Evolutionary conservation across 164 flowering plant species (phyloP), one percentile per base, ranked within the genome.

Genomic region (Hamamelis virginiana): DNA sequence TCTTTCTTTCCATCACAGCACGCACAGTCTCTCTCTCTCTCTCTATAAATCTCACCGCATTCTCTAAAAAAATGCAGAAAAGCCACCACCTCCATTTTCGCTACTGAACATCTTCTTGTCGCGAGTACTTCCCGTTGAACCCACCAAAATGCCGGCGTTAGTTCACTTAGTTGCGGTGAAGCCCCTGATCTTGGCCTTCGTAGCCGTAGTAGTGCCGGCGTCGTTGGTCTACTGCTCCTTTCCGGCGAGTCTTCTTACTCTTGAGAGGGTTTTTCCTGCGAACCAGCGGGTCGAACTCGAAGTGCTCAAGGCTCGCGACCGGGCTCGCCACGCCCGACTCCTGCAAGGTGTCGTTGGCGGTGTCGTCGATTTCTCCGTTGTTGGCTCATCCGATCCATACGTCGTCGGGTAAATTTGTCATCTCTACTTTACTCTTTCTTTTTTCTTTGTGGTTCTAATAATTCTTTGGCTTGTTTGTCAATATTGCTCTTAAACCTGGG

Each of bases 331-430:
- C 64, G 72, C 77, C 15, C 69, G 89, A 64, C 67, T 83, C 62
- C 71, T 87, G 80, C 88, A 78, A 67, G 75, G 76, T 51, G 71
- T 67, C 19, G 74, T 57, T 19, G 85, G 90, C 3, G 90, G 86
- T 43, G 80, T 82, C n/a, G 89, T 84, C 33, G 89, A 85, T 79
- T 85, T 87, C 74, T 59, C 71, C 13, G 87, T 85, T 46, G 52
- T 44, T 46, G 91, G 91, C 23, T 60, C 81, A 59, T 78, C 84
- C 64, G 91, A 87, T 78, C 87, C 87, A 14, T 84, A 70, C 69
- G 70, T 77, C 56, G 77, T 78, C 46, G 91, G 91, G 88, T 87
- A 82, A 78, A 51, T 76, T 73, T 44, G 3, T 60, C 18, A 13
- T 52, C 28, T 55, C 46, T 10, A 56, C 38, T 62, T 64, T 64